Evolutionary conservation across 768 basidiomycete species (phyloP).

Genomic region (Boletellus sp.): DNA sequence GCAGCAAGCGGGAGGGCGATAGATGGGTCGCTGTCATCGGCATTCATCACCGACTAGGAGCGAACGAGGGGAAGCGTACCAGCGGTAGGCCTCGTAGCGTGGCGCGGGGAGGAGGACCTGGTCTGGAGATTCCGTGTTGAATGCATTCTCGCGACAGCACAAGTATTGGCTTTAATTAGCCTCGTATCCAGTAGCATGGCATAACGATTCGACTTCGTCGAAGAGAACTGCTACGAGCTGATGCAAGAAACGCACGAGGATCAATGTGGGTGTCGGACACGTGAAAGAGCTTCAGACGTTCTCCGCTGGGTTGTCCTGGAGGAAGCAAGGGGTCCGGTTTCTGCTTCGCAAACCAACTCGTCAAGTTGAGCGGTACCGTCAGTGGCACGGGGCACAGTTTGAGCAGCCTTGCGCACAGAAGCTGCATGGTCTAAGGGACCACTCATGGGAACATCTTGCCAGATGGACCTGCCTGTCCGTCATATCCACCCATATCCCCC

Average conservation of each 20-base stretch:
- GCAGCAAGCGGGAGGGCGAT: constrained; percentile 53
- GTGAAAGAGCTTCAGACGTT: constrained; percentile 47
- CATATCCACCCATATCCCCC: constrained; percentile 45
- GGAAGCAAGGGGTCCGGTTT: constrained; percentile 46
- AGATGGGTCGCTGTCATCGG: constrained; percentile 51
- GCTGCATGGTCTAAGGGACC: neutral
- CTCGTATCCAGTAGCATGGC: constrained; percentile 66
- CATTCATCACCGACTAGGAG: neutral
- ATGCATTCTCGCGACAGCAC: constrained; percentile 57
- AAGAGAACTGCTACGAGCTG: too few species aligned
- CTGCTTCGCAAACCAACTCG: constrained; percentile 48
- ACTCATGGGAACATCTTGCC: neutral
- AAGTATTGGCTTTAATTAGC: constrained; percentile 61
- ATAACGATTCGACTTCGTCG: constrained; percentile 28
- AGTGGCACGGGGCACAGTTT: constrained; percentile 37
- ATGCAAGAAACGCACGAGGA: constrained; percentile 37
- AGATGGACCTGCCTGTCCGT: constrained; percentile 40
- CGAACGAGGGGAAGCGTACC: neutral
- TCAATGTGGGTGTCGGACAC: constrained; percentile 51
- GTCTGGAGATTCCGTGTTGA: constrained; percentile 47
- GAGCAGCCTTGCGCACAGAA: constrained; percentile 38
- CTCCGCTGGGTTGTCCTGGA: constrained; percentile 39
- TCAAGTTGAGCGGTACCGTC: constrained; percentile 41
- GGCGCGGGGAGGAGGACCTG: constrained; percentile 52
- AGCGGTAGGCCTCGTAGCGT: constrained; percentile 51